phyloP scores from a whole-genome alignment of 208 protist genomes.

The Blastocrithidia nonstop region DNA sequence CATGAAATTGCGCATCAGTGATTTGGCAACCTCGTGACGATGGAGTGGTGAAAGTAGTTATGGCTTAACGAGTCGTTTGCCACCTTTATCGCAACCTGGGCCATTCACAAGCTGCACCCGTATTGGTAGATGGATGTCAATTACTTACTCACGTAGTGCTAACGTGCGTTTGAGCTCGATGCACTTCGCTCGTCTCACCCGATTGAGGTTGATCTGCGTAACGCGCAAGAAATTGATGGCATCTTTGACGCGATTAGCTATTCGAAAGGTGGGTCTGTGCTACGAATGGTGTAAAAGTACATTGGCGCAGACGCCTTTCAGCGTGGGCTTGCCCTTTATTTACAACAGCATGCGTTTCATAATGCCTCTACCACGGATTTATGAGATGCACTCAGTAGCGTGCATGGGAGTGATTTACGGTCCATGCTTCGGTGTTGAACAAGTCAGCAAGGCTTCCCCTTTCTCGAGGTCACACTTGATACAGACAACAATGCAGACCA shows the following conservation, averaged over 20 bases:
- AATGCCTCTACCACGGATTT: conserved; percentile 76
- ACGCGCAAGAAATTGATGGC: conserved; percentile 81
- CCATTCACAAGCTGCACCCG: conserved; percentile 56
- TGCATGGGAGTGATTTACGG: conserved; percentile 33
- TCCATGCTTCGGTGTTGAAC: conserved; percentile 57
- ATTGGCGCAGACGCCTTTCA: conserved; percentile 73
- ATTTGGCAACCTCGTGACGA: conserved; percentile 97
- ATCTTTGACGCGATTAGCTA: conserved; percentile 91
- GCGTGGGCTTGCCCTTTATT: conserved; percentile 55
- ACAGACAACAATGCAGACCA: not conserved
- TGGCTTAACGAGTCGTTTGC: conserved; percentile 98
- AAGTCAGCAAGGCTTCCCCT: conserved; percentile 56
- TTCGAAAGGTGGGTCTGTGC: conserved; percentile 66
- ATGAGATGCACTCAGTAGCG: conserved; percentile 62
- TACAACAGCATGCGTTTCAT: conserved; percentile 47
- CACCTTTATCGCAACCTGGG: conserved; percentile 74
- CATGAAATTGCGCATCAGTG: conserved; percentile 95
- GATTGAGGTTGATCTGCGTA: conserved; percentile 74
- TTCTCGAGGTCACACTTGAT: conserved; percentile 13
- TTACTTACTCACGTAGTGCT: conserved; percentile 57
- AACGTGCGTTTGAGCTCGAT: conserved; percentile 68
- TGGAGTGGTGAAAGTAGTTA: conserved; percentile 95
- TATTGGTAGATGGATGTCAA: conserved; percentile 65
- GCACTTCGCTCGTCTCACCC: conserved; percentile 75
- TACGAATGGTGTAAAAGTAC: conserved; percentile 79